These are phyloP conservation scores for Acanthamoeba royreba DNA, from an alignment of 208 protist species.

Conservation along the genomic window DNA sequence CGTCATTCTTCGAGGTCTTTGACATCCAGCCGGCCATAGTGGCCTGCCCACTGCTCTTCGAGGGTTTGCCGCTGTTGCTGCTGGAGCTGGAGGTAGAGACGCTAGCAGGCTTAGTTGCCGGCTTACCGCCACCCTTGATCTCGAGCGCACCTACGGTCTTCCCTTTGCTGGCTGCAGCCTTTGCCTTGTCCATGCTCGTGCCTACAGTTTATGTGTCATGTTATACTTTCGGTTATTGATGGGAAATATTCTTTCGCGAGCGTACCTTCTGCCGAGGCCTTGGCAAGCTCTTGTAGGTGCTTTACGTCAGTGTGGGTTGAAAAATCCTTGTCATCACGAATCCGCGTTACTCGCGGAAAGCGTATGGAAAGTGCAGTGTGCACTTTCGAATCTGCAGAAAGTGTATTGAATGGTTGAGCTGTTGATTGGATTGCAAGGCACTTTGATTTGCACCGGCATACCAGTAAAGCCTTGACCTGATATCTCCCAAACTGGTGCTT, in stretches of 20 bases:
- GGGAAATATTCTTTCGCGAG: no score
- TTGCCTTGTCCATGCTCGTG: background rate
- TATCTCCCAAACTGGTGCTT: conserved; percentile 82
- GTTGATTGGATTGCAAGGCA: no score
- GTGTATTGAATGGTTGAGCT: no score
- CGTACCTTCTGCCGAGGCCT: conserved; percentile 34
- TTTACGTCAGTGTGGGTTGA: conserved; percentile 73
- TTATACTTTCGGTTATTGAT: no score
- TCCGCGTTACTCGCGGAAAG: conserved; percentile 81
- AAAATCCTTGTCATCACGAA: conserved; percentile 81
- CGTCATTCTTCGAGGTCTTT: no score
- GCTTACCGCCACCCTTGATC: background rate
- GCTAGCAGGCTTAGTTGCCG: background rate
- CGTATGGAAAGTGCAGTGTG: conserved; percentile 76
- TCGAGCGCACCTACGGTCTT: background rate
- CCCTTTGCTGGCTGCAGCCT: background rate
- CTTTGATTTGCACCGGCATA: no score
- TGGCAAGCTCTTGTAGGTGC: conserved; percentile 68
- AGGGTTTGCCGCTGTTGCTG: background rate
- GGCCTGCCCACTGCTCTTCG: background rate
- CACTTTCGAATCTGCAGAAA: background rate
- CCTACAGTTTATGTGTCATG: no score
- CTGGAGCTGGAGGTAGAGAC: background rate
- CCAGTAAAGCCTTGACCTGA: conserved; percentile 79
- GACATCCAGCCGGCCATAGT: no score